Conservation (phyloP, 164 flowering plant genomes). For the Umbellularia californica region DNA sequence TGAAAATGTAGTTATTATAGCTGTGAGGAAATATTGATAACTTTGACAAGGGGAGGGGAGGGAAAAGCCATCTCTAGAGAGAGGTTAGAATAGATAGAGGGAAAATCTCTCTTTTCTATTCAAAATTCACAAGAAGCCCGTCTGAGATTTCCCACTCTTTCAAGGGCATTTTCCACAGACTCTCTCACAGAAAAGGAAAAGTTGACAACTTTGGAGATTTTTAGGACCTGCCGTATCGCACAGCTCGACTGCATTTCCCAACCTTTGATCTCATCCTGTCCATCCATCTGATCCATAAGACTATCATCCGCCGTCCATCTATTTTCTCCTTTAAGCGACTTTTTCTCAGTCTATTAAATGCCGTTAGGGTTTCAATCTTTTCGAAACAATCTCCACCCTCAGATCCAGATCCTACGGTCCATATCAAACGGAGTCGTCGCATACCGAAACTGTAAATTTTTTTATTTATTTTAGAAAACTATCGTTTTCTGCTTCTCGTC, state of each 20-base stretch:
- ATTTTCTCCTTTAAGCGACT: constrained; percentile 17
- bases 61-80: too few relatives aligned
- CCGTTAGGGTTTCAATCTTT: constrained; percentile 7
- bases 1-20: too few relatives aligned
- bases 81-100: too few relatives aligned
- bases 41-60: too few relatives aligned
- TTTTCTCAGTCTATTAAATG: constrained; percentile 10
- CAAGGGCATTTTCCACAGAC: too few relatives aligned
- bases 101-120: too few relatives aligned
- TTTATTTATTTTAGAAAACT: constrained; percentile 14
- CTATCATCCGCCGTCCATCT: constrained; percentile 18
- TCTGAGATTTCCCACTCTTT: too few relatives aligned
- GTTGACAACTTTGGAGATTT: too few relatives aligned
- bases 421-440: not conserved
- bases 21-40: too few relatives aligned
- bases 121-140: too few relatives aligned
- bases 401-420: constrained; percentile 20
- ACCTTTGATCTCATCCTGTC: constrained; percentile 7
- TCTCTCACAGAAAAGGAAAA: too few relatives aligned
- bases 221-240: too few relatives aligned
- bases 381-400: constrained; percentile 11
- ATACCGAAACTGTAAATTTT: not conserved
- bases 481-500: constrained; percentile 21
- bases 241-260: constrained; percentile 5
- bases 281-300: constrained; percentile 13